phyloP scores from a whole-genome alignment of 1,284 basidiomycete genomes.

The Cryptococcus floricola region DNA sequence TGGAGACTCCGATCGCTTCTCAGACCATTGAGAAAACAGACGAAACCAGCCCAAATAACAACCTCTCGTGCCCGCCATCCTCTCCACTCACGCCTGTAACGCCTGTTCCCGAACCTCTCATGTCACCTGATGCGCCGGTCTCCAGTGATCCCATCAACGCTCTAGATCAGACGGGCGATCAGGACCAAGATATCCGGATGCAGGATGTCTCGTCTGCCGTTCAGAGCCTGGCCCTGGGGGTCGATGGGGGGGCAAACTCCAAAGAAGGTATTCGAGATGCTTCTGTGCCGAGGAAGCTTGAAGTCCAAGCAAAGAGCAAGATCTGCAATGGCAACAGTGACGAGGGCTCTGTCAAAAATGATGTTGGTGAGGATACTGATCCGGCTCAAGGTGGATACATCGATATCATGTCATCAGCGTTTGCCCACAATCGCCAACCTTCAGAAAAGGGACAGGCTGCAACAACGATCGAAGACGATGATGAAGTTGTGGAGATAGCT shows the following conservation, averaged over 20 bases:
- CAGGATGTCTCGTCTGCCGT: constrained; percentile 8
- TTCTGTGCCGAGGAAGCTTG: constrained; percentile 9
- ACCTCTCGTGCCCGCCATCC: too few species aligned
- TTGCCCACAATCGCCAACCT: too few species aligned
- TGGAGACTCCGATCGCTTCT: too few species aligned
- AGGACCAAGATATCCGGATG: constrained; percentile 1
- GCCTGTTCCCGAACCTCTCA: background rate
- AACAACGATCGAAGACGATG: background rate
- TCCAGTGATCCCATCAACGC: background rate
- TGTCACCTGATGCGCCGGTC: background rate
- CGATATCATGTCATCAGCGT: too few species aligned
- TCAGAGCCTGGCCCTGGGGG: constrained; percentile 8
- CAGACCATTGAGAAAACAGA: too few species aligned
- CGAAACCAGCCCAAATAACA: too few species aligned
- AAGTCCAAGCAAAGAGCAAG: constrained; percentile 21
- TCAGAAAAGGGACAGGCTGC: background rate
- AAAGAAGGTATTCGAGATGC: background rate
- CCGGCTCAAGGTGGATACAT: background rate
- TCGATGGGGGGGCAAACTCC: background rate
- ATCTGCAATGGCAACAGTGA: constrained; percentile 10
- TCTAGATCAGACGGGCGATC: background rate
- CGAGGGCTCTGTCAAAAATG: background rate
- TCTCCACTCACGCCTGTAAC: too few species aligned
- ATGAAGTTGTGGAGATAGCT: background rate
- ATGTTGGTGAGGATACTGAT: constrained; percentile 12